Evolutionary conservation across 768 basidiomycete genomes (phyloP), one percentile per base, ranked within the genome.

Genomic region (Mycena capillaripes): DNA sequence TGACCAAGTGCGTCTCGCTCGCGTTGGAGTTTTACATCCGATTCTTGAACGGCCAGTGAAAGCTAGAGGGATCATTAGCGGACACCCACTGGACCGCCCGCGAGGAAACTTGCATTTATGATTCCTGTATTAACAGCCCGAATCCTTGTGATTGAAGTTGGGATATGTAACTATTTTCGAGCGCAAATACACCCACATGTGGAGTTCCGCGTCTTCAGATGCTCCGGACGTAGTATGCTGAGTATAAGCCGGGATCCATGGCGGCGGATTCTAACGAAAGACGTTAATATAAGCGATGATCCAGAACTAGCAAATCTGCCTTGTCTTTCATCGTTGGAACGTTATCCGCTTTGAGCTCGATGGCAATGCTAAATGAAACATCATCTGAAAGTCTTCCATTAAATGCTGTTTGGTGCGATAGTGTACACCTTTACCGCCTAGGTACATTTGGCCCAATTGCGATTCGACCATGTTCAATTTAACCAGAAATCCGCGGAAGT

Each of bases 61-160:
- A 95, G 81, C 94, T 95, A 66, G 23, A 42, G 32, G 42, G 58
- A 29, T 34, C 50, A 65, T 32, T 32, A 66, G 55, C 64, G 16
- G 56, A 27, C n/a, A 30, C 2, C 2, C 3, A 3, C 46, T 25
- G 8, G 46, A 42, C 59, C 23, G 32, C 38, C 9, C 70, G 1
- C 21, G 27, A 50, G 23, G 30, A 30, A 36, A 76, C 89, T 76
- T 78, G 92, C 95, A 78, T 92, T 94, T 61, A 96, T 89, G 52
- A 96, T 89, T 4, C 95, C 95, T 1, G 95, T 96, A 75, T 95
- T 93, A 9, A 96, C 93, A 16, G 92, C 92, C 27, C 95, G 87
- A 63, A 96, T 82, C 84, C 73, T 75, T 23, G 38, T 23, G n/a
- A n/a, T 11, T 25, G 8, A 29, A 46, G 42, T 48, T 27, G 29